phyloP scores from a whole-genome alignment of 768 basidiomycete genomes.

The Mycena belliarum region DNA sequence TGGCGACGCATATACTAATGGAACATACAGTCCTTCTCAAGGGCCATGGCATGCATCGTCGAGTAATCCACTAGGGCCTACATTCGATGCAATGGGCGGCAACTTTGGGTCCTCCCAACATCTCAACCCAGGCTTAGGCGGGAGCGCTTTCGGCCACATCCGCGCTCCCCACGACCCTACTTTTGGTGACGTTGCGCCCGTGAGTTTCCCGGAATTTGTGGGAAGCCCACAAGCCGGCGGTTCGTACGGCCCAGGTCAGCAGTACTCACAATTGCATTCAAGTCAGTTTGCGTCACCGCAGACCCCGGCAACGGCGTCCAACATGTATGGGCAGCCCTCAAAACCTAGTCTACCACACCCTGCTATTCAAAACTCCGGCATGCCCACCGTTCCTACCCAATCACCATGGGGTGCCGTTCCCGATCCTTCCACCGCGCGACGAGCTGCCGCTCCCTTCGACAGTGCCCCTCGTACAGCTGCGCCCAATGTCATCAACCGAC shows the following conservation, averaged over 20 bases:
- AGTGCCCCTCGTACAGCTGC: constrained; percentile 39
- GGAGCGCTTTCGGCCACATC: constrained; percentile 11
- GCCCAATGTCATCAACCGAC: constrained; percentile 33
- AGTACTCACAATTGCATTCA: constrained; percentile 20
- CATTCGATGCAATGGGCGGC: constrained; percentile 19
- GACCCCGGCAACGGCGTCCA: constrained; percentile 6
- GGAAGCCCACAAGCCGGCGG: constrained; percentile 7
- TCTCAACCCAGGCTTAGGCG: constrained; percentile 4
- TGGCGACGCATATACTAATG: constrained; percentile 33
- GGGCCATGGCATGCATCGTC: constrained; percentile 37
- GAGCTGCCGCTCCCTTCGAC: constrained; percentile 47
- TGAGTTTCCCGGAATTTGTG: constrained; percentile 9
- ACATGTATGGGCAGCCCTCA: constrained; percentile 12
- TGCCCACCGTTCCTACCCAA: constrained; percentile 26
- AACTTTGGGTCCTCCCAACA: constrained; percentile 10
- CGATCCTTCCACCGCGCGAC: constrained; percentile 29
- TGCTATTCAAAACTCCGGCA: constrained; percentile 17
- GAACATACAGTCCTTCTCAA: constrained; percentile 35
- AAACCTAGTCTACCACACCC: constrained; percentile 22
- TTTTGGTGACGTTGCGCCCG: not conserved
- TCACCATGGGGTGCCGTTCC: constrained; percentile 39
- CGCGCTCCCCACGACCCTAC: constrained; percentile 9
- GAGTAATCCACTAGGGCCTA: constrained; percentile 14
- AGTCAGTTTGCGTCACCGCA: constrained; percentile 15
- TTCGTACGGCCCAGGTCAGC: constrained; percentile 17